These are phyloP conservation scores for Stephania yunnanensis DNA, from an alignment of 164 flowering plant genomes.

Conservation along the genomic window DNA sequence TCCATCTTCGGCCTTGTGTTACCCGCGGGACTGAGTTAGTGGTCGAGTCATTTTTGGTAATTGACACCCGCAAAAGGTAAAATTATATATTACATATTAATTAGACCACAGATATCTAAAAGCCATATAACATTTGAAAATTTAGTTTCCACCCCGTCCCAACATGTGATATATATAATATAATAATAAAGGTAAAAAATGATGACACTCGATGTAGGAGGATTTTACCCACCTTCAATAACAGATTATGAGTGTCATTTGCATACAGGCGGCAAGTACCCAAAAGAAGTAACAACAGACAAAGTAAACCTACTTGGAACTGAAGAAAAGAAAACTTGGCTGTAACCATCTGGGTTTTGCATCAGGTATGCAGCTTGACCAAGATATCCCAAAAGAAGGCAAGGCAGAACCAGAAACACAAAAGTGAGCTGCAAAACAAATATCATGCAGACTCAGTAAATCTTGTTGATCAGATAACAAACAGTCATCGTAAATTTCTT, in stretches of 20 bases:
- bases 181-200: background rate
- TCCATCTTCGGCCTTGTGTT: no score
- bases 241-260: background rate
- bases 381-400: conserved; percentile 92
- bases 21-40: no score
- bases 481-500: background rate
- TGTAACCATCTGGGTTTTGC: conserved; percentile 47
- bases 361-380: conserved; percentile 98
- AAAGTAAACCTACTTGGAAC: conserved; percentile 63
- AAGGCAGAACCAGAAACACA: conserved; percentile 86
- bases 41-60: no score
- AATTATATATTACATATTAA: no score
- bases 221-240: background rate
- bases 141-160: background rate
- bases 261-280: background rate
- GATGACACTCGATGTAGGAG: background rate
- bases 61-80: no score
- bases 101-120: background rate
- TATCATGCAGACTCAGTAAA: conserved; percentile 2
- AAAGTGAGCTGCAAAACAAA: conserved; percentile 72
- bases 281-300: background rate
- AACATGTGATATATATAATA: background rate
- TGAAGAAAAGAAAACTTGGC: conserved; percentile 74
- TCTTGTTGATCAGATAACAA: background rate
- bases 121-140: background rate